Percentiles rank a stretch among this genome's conserved stretches.
These are phyloP conservation scores for Scheffersomyces illinoinensis DNA, from an alignment of 1,139 yeast genomes.

Conservation along the genomic window DNA sequence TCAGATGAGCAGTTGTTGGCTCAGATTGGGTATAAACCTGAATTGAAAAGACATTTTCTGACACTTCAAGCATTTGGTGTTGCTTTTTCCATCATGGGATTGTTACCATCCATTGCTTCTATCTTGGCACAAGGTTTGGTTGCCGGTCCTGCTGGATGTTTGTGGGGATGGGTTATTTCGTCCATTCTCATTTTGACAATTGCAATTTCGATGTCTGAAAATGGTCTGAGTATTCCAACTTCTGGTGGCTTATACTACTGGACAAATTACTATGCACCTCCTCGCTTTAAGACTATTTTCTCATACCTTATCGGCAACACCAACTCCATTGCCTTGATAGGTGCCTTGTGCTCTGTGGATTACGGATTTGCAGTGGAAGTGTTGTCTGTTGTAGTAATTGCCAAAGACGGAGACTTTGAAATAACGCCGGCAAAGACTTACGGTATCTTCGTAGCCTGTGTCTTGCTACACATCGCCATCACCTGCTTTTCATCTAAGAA, in stretches of 20 bases:
- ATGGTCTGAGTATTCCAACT: constrained; percentile 68
- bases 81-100: constrained; percentile 54
- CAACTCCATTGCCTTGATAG: constrained; percentile 57
- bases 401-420: constrained; percentile 46
- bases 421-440: constrained; percentile 50
- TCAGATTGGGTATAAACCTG: constrained; percentile 46
- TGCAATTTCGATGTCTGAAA: constrained; percentile 65
- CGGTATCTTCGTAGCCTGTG: constrained; percentile 57
- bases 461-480: constrained; percentile 43
- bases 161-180: constrained; percentile 73
- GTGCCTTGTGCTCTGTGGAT: constrained; percentile 58
- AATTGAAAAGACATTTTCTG: constrained; percentile 44
- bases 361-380: constrained; percentile 60
- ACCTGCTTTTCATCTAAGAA: constrained; percentile 49
- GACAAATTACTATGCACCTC: constrained; percentile 55
- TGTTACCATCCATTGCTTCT: constrained; percentile 48
- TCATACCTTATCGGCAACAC: constrained; percentile 62
- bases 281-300: constrained; percentile 28
- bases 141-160: constrained; percentile 58
- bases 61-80: constrained; percentile 52
- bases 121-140: constrained; percentile 18
- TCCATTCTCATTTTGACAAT: constrained; percentile 55
- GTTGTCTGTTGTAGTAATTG: constrained; percentile 50
- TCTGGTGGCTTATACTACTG: constrained; percentile 65
- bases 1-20: constrained; percentile 12